Conservation (phyloP, 352 stramenopile species). For the Globisporangium parvum region DNA sequence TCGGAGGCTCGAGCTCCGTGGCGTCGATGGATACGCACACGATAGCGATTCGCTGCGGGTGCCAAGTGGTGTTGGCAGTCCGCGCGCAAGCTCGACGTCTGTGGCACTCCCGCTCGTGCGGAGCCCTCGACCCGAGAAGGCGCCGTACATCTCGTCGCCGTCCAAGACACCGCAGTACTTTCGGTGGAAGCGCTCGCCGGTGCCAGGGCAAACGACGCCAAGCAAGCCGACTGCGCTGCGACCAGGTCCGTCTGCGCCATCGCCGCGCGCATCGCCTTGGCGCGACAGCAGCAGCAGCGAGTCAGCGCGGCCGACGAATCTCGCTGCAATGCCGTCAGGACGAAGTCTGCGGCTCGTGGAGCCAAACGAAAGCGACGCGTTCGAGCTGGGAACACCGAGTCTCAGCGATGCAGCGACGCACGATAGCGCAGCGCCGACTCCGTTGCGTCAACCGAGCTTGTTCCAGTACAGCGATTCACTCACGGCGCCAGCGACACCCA, state of each 20-base stretch:
- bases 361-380: not conserved
- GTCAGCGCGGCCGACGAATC: constrained; percentile 2
- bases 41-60: constrained; percentile 6
- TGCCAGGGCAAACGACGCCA: constrained; percentile 5
- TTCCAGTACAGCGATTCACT: constrained; percentile 20
- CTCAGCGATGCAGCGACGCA: not conserved
- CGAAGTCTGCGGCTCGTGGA: not conserved
- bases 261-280: constrained; percentile 13
- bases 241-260: not conserved
- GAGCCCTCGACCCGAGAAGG: constrained; percentile 33
- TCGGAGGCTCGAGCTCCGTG: constrained; percentile 11
- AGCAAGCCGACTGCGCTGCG: constrained; percentile 6
- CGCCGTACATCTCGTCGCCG: constrained; percentile 27
- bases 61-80: constrained; percentile 16
- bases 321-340: constrained; percentile 3
- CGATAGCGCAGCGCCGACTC: not conserved
- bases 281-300: constrained; percentile 3
- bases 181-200: constrained; percentile 38
- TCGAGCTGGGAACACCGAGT: not conserved
- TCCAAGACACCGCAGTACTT: constrained; percentile 59
- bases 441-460: constrained; percentile 12
- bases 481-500: not conserved
- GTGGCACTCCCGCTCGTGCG: constrained; percentile 51
- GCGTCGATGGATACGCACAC: not conserved
- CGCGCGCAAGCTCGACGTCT: constrained; percentile 26